These are phyloP conservation scores for Paralagenidium karlingii DNA, from an alignment of 352 stramenopile genomes.

Conservation along the genomic window DNA sequence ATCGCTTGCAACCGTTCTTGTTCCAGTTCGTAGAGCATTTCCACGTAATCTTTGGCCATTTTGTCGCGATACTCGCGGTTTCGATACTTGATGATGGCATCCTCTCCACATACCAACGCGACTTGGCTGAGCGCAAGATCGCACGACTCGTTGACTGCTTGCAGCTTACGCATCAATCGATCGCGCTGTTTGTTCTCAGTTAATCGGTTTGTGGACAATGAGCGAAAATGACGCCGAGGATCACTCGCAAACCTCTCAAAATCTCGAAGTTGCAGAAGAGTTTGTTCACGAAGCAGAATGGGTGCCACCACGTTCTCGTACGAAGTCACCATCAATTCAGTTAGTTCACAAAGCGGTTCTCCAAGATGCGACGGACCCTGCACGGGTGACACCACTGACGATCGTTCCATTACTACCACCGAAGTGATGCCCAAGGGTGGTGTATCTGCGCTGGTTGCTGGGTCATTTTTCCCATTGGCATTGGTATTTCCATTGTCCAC, in stretches of 20 bases:
- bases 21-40: slow-evolving; percentile 54
- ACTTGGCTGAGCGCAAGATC: slow-evolving; percentile 37
- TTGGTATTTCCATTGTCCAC: no score
- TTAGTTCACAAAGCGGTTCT: no score
- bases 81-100: slow-evolving; percentile 18
- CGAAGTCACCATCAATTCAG: no score
- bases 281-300: slow-evolving; percentile 48
- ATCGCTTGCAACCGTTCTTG: slow-evolving; percentile 54
- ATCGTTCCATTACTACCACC: no score
- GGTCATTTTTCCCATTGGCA: no score
- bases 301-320: slow-evolving; percentile 43
- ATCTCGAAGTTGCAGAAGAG: slow-evolving; percentile 16
- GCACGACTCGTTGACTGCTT: slow-evolving; percentile 27
- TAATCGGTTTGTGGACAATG: slow-evolving; percentile 46
- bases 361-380: no score
- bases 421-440: no score
- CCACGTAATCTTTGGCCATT: slow-evolving; percentile 67
- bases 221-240: slow-evolving; percentile 50
- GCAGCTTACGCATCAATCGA: slow-evolving; percentile 33
- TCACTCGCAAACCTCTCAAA: slow-evolving; percentile 56
- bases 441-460: no score
- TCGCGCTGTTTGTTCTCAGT: slow-evolving; percentile 54
- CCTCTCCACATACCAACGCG: slow-evolving; percentile 22
- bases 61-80: slow-evolving; percentile 39
- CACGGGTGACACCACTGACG: no score